Evolutionary conservation across 2,329 filamentous ascomycete species (phyloP).

Genomic region (Hansfordia pulvinata): DNA sequence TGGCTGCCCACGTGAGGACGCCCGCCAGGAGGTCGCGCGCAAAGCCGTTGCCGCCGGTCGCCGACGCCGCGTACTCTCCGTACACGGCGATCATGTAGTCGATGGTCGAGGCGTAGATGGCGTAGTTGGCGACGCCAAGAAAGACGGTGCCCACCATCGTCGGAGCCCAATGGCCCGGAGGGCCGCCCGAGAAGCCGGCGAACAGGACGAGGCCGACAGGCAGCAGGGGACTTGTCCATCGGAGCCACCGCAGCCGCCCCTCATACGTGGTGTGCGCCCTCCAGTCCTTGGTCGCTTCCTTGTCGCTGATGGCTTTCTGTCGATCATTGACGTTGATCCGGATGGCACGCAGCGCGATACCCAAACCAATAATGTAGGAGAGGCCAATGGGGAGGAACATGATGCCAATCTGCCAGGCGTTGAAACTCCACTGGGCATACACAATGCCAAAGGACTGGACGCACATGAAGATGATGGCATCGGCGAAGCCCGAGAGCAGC

Average conservation of each 20-base stretch:
- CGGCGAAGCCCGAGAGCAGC: conserved; percentile 58
- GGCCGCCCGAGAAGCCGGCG: conserved; percentile 52
- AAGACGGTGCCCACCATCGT: conserved; percentile 51
- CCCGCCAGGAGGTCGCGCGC: conserved; percentile 62
- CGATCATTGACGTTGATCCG: conserved; percentile 37
- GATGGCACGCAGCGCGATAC: conserved; percentile 44
- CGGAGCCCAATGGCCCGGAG: conserved; percentile 52
- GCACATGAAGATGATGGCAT: conserved; percentile 67
- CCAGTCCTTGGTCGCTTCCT: too few species aligned
- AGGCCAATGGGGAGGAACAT: conserved; percentile 53
- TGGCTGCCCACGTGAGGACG: conserved; percentile 53
- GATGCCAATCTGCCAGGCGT: conserved; percentile 39
- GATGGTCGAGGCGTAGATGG: conserved; percentile 64
- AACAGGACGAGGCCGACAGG: conserved; percentile 59
- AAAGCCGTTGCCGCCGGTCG: conserved; percentile 65
- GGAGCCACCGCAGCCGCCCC: conserved; percentile 49
- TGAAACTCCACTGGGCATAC: conserved; percentile 54
- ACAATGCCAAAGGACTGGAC: conserved; percentile 59
- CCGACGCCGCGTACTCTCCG: conserved; percentile 59
- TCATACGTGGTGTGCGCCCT: too few species aligned
- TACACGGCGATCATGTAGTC: conserved; percentile 70
- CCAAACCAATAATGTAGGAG: conserved; percentile 51
- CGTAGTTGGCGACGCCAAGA: conserved; percentile 61
- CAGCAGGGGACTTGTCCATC: conserved; percentile 46
- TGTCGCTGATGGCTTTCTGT: conserved; percentile 33